These are phyloP conservation scores for Salix exigua DNA, from an alignment of 345 rosid genomes.

Conservation along the genomic window DNA sequence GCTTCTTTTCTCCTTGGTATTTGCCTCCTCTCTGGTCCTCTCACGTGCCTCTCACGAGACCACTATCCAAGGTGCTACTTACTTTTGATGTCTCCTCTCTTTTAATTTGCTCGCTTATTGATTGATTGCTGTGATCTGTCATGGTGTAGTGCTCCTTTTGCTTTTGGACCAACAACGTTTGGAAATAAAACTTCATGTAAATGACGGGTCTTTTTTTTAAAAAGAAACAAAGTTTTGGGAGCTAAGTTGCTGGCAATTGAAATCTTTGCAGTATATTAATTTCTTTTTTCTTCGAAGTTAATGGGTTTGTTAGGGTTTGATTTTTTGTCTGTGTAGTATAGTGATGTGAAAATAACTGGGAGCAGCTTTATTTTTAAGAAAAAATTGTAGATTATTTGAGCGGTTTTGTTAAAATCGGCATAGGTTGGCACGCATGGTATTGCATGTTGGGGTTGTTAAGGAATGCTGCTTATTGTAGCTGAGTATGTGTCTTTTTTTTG, in stretches of 20 bases:
- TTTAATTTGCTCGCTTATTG: neutral
- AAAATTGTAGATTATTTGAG: neutral
- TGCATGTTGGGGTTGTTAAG: neutral
- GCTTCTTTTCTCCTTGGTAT: neutral
- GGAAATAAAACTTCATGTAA: neutral
- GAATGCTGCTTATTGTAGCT: neutral
- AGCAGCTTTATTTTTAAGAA: neutral
- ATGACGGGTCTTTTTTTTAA: neutral
- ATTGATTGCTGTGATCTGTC: neutral
- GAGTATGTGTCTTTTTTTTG: neutral
- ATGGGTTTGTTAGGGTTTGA: neutral
- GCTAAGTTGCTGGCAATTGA: neutral
- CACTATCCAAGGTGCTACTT: conserved; percentile 7
- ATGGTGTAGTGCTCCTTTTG: neutral
- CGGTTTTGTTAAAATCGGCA: neutral
- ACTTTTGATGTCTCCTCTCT: no score
- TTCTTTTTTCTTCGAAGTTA: neutral
- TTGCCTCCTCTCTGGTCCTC: neutral
- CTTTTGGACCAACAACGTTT: no score
- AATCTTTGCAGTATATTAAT: neutral
- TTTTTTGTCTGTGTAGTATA: neutral
- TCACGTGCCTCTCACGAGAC: conserved; percentile 10
- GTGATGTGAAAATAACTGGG: neutral
- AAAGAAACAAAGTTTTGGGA: no score
- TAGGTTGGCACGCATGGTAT: neutral